Conservation (phyloP, 306 rosid genomes). For the Canavalia ensiformis region DNA sequence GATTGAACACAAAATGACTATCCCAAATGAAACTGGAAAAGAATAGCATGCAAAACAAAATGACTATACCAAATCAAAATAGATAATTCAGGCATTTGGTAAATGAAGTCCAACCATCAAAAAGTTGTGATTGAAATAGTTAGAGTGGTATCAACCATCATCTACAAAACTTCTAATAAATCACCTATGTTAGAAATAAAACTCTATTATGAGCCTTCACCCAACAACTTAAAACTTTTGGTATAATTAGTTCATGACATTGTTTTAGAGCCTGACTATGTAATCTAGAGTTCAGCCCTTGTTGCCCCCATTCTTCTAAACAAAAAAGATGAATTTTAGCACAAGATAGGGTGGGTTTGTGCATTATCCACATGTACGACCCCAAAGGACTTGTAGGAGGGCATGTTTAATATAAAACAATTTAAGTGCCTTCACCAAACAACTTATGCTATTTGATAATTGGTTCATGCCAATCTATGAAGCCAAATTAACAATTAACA, state of each 20-base stretch:
- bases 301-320: neutral
- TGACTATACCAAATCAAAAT: conserved; percentile 1
- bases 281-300: neutral
- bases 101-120: conserved; percentile 9
- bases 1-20: too few species aligned
- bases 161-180: conserved; percentile 4
- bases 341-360: neutral
- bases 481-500: conserved; percentile 26
- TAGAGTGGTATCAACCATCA: conserved; percentile 20
- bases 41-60: conserved; percentile 10
- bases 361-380: neutral
- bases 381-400: neutral
- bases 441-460: neutral
- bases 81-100: conserved; percentile 8
- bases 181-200: neutral
- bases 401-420: neutral
- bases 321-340: neutral
- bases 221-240: neutral
- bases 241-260: neutral
- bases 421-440: neutral
- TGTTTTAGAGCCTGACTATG: neutral
- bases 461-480: conserved; percentile 8
- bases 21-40: neutral
- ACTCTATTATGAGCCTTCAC: neutral
- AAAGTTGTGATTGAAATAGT: neutral